These are phyloP conservation scores for Mycothermus thermophilus DNA, from an alignment of 495 filamentous ascomycete genomes.

Conservation along the genomic window DNA sequence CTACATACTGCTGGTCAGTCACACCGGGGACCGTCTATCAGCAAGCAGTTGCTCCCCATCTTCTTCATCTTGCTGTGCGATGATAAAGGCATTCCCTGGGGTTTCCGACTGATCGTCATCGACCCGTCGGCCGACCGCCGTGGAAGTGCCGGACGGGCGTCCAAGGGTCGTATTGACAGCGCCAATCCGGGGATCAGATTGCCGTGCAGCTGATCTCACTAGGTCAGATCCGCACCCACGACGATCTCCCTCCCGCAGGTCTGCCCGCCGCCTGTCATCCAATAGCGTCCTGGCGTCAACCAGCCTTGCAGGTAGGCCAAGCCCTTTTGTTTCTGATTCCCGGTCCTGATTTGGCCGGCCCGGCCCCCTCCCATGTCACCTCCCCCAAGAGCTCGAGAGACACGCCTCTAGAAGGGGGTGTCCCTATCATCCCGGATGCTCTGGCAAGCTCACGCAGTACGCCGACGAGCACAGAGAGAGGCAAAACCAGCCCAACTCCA, in stretches of 20 bases:
- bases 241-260: constrained; percentile 16
- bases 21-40: too few species aligned
- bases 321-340: constrained; percentile 4
- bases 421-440: not conserved
- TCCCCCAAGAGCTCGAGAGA: constrained; percentile 3
- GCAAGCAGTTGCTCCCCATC: too few species aligned
- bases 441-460: not conserved
- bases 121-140: constrained; percentile 8
- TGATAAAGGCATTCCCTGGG: too few species aligned
- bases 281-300: constrained; percentile 15
- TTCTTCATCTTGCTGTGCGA: constrained; percentile 5
- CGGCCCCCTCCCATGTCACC: not conserved
- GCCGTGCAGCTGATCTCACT: constrained; percentile 21
- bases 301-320: constrained; percentile 16
- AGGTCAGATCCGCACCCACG: constrained; percentile 14
- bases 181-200: constrained; percentile 21
- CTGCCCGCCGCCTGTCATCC: constrained; percentile 7
- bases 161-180: constrained; percentile 7
- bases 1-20: too few species aligned
- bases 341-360: constrained; percentile 10
- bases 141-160: constrained; percentile 16
- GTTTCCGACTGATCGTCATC: constrained; percentile 13
- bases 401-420: not conserved
- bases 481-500: too few species aligned
- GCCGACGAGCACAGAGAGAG: too few species aligned